Conservation (phyloP, 1,284 basidiomycete species). For the Cutaneotrichosporon cavernicola region DNA sequence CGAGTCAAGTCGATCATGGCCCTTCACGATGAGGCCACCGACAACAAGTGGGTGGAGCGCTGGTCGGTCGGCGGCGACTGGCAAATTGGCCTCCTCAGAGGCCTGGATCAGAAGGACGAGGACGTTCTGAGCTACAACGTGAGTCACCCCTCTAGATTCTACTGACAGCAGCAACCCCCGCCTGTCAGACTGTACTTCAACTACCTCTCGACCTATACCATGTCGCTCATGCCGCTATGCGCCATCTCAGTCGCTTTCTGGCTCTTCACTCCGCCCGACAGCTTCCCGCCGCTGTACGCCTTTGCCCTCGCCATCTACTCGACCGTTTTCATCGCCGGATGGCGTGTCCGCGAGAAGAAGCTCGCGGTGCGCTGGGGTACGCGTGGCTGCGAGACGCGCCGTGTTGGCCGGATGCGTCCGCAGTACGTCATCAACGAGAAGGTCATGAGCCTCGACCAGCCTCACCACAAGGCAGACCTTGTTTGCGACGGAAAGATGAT, state of each 20-base stretch:
- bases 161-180: slow-evolving; percentile 70
- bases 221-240: slow-evolving; percentile 63
- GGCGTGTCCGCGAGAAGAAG: slow-evolving; percentile 77
- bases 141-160: slow-evolving; percentile 48
- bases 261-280: slow-evolving; percentile 57
- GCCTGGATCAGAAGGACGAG: slow-evolving; percentile 59
- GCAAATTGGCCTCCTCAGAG: slow-evolving; percentile 59
- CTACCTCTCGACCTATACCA: slow-evolving; percentile 80
- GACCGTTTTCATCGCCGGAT: slow-evolving; percentile 80
- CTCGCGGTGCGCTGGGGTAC: slow-evolving; percentile 78
- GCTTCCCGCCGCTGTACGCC: slow-evolving; percentile 78
- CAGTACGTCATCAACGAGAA: slow-evolving; percentile 59
- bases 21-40: slow-evolving; percentile 74
- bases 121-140: slow-evolving; percentile 38
- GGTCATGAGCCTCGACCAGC: slow-evolving; percentile 36
- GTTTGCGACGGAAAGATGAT: slow-evolving; percentile 67
- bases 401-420: slow-evolving; percentile 71
- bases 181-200: slow-evolving; percentile 86
- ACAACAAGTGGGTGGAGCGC: slow-evolving; percentile 45
- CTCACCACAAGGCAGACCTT: slow-evolving; percentile 30
- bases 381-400: slow-evolving; percentile 63
- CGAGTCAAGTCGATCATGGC: slow-evolving; percentile 75
- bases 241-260: slow-evolving; percentile 46
- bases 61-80: slow-evolving; percentile 51
- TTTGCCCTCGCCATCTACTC: slow-evolving; percentile 74